Percentiles rank a stretch among this genome's conserved stretches.
These are phyloP conservation scores for Alternaria consortialis DNA, from an alignment of 2,329 filamentous ascomycete genomes.

Conservation along the genomic window DNA sequence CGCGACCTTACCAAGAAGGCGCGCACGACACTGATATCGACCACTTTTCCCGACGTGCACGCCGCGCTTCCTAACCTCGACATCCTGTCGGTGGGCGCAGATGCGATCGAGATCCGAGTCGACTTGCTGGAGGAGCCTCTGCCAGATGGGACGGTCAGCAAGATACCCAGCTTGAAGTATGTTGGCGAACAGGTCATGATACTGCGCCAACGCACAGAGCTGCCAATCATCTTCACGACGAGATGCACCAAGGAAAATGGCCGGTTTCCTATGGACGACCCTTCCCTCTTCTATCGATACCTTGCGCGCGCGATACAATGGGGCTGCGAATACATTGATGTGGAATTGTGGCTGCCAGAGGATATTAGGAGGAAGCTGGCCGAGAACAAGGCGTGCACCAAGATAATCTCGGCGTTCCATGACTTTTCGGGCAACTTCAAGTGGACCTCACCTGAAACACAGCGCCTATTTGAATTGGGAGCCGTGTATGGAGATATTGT, in stretches of 20 bases:
- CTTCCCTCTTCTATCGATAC: slow-evolving; percentile 77
- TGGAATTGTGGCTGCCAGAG: slow-evolving; percentile 87
- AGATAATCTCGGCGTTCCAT: slow-evolving; percentile 91
- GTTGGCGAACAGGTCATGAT: slow-evolving; percentile 88
- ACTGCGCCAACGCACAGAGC: slow-evolving; percentile 80
- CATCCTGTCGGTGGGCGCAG: slow-evolving; percentile 85
- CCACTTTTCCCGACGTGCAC: slow-evolving; percentile 85
- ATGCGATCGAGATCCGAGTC: slow-evolving; percentile 85
- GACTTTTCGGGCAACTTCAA: slow-evolving; percentile 86
- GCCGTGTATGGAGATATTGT: slow-evolving; percentile 82
- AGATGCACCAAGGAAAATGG: slow-evolving; percentile 84
- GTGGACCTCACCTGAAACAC: slow-evolving; percentile 79
- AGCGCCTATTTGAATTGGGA: slow-evolving; percentile 75
- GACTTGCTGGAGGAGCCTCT: slow-evolving; percentile 80
- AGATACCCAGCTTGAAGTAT: slow-evolving; percentile 80
- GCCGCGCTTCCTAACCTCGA: slow-evolving; percentile 85
- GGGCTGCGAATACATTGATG: slow-evolving; percentile 90
- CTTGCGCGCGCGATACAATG: slow-evolving; percentile 86
- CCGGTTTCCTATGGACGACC: slow-evolving; percentile 83
- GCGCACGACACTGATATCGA: slow-evolving; percentile 85
- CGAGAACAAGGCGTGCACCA: slow-evolving; percentile 77
- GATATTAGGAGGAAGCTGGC: slow-evolving; percentile 73
- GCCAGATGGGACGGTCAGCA: slow-evolving; percentile 63
- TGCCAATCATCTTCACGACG: slow-evolving; percentile 91
- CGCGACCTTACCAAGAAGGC: slow-evolving; percentile 79